These are phyloP conservation scores for Neofusicoccum laricinum DNA, from an alignment of 2,329 filamentous ascomycete species.

Conservation along the genomic window DNA sequence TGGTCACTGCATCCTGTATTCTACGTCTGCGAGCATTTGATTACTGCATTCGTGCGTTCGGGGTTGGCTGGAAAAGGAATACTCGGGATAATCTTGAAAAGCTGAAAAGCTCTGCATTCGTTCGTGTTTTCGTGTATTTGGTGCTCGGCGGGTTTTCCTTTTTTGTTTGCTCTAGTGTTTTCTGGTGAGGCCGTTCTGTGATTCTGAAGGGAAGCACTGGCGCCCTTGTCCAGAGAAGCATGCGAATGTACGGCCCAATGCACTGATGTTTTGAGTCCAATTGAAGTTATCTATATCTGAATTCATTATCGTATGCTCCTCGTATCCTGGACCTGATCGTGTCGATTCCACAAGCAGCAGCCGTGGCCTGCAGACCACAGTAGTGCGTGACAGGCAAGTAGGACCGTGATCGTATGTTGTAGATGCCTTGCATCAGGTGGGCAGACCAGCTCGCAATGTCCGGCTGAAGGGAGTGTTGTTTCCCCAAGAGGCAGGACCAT, in stretches of 20 bases:
- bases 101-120: background rate
- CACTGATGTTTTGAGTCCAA: background rate
- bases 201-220: background rate
- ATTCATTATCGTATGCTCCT: too few relatives aligned
- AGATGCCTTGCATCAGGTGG: too few relatives aligned
- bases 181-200: background rate
- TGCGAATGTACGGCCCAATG: background rate
- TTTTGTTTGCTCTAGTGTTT: background rate
- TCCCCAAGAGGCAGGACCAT: too few relatives aligned
- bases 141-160: background rate
- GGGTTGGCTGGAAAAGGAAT: background rate
- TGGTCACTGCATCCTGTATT: background rate
- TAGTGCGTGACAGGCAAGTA: too few relatives aligned
- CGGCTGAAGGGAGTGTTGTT: too few relatives aligned
- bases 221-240: background rate
- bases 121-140: background rate
- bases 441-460: too few relatives aligned
- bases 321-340: too few relatives aligned
- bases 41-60: background rate
- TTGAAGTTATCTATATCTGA: too few relatives aligned
- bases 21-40: slow-evolving; percentile 9
- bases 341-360: too few relatives aligned
- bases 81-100: background rate
- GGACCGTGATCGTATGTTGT: too few relatives aligned
- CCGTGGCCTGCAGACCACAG: too few relatives aligned